Conservation (phyloP, 352 stramenopile species). For the Globisporangium nodosum region DNA sequence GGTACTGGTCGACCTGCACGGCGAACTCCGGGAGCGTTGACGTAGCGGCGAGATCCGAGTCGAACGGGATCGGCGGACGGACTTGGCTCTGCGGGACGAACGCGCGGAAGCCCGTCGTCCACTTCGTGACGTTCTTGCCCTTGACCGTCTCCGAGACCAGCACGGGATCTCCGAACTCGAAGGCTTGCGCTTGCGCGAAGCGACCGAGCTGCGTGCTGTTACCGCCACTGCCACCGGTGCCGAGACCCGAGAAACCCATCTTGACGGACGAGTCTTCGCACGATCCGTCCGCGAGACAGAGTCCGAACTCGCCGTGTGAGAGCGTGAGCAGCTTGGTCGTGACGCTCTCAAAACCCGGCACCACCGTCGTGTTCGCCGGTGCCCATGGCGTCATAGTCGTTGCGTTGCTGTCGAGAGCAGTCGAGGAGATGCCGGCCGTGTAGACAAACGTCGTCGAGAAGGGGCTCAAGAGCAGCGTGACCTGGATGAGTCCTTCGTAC, state of each 20-base stretch:
- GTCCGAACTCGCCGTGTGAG: conserved; percentile 15
- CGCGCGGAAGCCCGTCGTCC: conserved; percentile 11
- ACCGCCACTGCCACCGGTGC: not conserved
- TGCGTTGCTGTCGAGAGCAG: not conserved
- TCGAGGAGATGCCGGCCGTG: conserved; percentile 7
- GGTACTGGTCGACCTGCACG: conserved; percentile 18
- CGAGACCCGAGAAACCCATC: conserved; percentile 16
- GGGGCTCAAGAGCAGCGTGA: conserved; percentile 3
- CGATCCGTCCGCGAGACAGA: conserved; percentile 9
- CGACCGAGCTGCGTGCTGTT: not conserved
- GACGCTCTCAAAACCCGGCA: not conserved
- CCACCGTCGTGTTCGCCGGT: not conserved
- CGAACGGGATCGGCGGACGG: conserved; percentile 14
- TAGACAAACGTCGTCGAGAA: not conserved
- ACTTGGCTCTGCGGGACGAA: conserved; percentile 14
- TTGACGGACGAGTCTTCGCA: conserved; percentile 12
- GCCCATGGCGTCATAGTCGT: not conserved
- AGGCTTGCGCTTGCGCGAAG: conserved; percentile 12
- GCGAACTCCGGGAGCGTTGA: conserved; percentile 6
- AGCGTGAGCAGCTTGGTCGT: conserved; percentile 14
- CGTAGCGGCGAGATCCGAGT: not conserved
- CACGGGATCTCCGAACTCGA: conserved; percentile 10
- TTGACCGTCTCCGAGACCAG: not conserved
- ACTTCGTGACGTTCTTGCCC: conserved; percentile 6
- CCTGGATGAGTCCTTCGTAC: conserved; percentile 14